Evolutionary conservation across 495 filamentous ascomycete genomes (phyloP).

Genomic region (Thermochaetoides thermophila): DNA sequence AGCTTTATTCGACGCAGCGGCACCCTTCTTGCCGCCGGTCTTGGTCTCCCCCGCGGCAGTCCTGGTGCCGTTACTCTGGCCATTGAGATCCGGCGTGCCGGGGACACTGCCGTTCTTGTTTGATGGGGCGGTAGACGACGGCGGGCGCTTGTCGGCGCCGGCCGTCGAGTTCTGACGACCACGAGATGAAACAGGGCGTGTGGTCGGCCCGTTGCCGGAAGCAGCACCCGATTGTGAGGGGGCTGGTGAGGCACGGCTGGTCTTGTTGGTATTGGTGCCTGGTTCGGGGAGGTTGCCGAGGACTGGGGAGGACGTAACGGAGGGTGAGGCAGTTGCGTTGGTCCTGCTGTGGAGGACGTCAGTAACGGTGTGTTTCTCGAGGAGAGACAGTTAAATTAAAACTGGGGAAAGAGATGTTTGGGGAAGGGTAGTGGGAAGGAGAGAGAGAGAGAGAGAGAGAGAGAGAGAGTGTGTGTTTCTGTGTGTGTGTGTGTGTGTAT

Average conservation of each 20-base stretch:
- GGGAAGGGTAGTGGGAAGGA: too few species aligned
- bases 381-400: too few species aligned
- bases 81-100: constrained; percentile 11
- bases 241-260: constrained; percentile 26
- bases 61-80: constrained; percentile 5
- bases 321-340: constrained; percentile 44
- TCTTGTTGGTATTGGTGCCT: constrained; percentile 21
- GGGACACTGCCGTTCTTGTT: too few species aligned
- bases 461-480: too few species aligned
- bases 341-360: constrained; percentile 13
- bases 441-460: too few species aligned
- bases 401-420: too few species aligned
- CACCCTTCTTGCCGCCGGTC: constrained; percentile 27
- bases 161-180: constrained; percentile 51
- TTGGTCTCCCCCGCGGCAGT: too few species aligned
- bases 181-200: constrained; percentile 48
- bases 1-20: constrained; percentile 9
- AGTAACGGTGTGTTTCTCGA: too few species aligned
- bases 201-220: too few species aligned
- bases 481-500: not conserved
- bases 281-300: constrained; percentile 43
- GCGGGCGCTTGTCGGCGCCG: constrained; percentile 36
- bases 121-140: constrained; percentile 45
- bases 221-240: too few species aligned
- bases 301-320: constrained; percentile 57